These are phyloP conservation scores for Picocystis sp. DNA, from an alignment of 163 green algal genomes.

Conservation along the genomic window DNA sequence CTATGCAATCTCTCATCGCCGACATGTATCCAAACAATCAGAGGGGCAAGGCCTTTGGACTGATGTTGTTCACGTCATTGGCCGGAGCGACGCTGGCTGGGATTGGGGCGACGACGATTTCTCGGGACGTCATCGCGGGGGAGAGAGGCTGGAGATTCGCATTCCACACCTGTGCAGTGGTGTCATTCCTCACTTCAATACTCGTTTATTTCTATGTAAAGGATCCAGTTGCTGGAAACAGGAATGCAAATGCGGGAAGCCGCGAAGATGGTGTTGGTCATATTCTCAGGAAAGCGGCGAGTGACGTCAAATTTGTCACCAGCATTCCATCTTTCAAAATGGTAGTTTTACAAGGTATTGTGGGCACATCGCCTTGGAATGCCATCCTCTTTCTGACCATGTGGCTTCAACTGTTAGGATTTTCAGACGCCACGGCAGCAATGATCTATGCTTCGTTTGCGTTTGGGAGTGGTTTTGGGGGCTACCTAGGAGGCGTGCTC, in stretches of 20 bases:
- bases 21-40: conserved; percentile 39
- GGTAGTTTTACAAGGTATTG: conserved; percentile 44
- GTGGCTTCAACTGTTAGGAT: conserved; percentile 47
- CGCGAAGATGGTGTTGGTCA: too few relatives aligned
- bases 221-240: too few relatives aligned
- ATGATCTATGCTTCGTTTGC: conserved; percentile 41
- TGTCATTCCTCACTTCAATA: too few relatives aligned
- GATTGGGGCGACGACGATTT: too few relatives aligned
- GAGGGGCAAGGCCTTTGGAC: conserved; percentile 16
- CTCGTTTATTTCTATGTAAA: too few relatives aligned
- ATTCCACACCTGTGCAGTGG: conserved; percentile 21
- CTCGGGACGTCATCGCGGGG: too few relatives aligned
- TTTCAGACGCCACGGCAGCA: conserved; percentile 26
- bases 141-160: conserved; percentile 47
- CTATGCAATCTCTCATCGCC: conserved; percentile 48
- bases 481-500: conserved; percentile 35
- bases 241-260: too few relatives aligned
- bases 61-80: conserved; percentile 8
- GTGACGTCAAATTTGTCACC: conserved; percentile 7
- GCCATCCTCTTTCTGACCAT: conserved; percentile 64
- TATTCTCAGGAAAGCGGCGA: not conserved
- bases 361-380: conserved; percentile 61
- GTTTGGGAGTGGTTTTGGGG: conserved; percentile 33
- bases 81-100: too few relatives aligned
- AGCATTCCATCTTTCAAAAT: conserved; percentile 22